Base-by-base conservation (phyloP, 306 rosid species). In the Gastrolobium villosum region DNA sequence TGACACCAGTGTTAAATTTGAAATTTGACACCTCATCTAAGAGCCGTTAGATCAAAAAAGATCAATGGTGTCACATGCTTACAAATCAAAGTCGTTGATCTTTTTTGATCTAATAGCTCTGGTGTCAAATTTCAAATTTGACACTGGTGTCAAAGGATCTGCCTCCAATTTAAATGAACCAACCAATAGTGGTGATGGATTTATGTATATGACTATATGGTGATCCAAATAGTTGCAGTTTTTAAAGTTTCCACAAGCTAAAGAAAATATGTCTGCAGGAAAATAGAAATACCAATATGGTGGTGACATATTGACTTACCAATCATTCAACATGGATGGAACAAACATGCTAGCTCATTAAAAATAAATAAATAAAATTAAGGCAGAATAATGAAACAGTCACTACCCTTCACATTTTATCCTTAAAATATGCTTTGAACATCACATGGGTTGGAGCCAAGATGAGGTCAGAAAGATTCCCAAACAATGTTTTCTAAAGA, bases 401-500 rank as follows among this genome's bases (percentile, higher is more conserved):
- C 82, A 57, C 34, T 79, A 60, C 52, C 13, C 75, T 70, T 81
- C 68, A 62, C 77, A 73, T 76, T 28, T 82, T 53, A 84, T 65
- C 79, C 82, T 75, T 82, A 83, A 70, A 63, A 35, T 78, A 84
- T 72, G 78, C 54, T 77, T 80, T 31, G 82, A 77, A 54, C 32
- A 61, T 72, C 90, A 87, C 92, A 89, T 87, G 89, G 88, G 84
- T 34, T 78, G 88, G 65, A 50, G 60, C 74, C 59, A 0, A 74
- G 80, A 44, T 52, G 60, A 82, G 79, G 84, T 72, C 87, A 75
- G 82, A 76, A 75, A 84, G 86, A 91, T 82, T 84, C 90, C 84
- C 81, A 80, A 84, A 81, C 88, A 81, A 86, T 84, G 72, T 73
- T 84, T 71, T 80, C 75, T n/a, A n/a, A 78, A 78, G 40, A 81